Conservation (phyloP, 2,329 filamentous ascomycete genomes). For the Aspergillus tubingensis region DNA sequence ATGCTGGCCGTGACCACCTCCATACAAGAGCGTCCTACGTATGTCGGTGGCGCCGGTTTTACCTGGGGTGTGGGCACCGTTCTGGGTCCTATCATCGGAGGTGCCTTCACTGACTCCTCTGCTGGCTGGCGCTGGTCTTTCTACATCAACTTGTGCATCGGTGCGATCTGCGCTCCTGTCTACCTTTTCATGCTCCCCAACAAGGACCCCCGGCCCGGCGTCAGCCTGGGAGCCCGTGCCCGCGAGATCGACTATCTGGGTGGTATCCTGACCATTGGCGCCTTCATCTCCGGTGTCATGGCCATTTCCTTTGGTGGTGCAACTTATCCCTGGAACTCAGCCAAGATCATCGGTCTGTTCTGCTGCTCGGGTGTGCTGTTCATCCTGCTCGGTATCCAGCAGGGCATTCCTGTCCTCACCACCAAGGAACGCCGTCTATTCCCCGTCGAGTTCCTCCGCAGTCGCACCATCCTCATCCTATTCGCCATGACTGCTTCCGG, state of each 20-base stretch:
- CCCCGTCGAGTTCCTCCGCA: conserved; percentile 46
- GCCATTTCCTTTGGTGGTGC: conserved; percentile 55
- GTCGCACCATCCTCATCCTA: not conserved
- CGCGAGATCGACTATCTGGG: conserved; percentile 37
- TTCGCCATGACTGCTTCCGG: not conserved
- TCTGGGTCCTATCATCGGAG: conserved; percentile 34
- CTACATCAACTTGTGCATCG: conserved; percentile 59
- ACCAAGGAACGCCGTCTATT: conserved; percentile 49
- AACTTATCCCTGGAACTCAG: conserved; percentile 51
- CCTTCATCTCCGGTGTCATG: conserved; percentile 47
- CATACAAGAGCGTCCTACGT: conserved; percentile 27
- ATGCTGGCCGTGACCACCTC: conserved; percentile 23
- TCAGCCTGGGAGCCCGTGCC: conserved; percentile 42
- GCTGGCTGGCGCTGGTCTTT: conserved; percentile 45
- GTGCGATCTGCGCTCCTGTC: conserved; percentile 47
- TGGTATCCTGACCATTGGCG: conserved; percentile 45
- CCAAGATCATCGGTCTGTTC: conserved; percentile 18
- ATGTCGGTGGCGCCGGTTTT: conserved; percentile 38
- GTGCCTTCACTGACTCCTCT: conserved; percentile 19
- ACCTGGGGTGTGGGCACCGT: conserved; percentile 42
- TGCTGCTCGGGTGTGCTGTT: conserved; percentile 46
- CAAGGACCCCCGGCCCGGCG: conserved; percentile 23
- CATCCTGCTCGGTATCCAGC: conserved; percentile 50
- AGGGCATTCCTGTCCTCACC: conserved; percentile 48
- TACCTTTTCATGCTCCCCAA: conserved; percentile 48